Conservation (phyloP, 1,139 yeast genomes). For the Taphrina sp. region DNA sequence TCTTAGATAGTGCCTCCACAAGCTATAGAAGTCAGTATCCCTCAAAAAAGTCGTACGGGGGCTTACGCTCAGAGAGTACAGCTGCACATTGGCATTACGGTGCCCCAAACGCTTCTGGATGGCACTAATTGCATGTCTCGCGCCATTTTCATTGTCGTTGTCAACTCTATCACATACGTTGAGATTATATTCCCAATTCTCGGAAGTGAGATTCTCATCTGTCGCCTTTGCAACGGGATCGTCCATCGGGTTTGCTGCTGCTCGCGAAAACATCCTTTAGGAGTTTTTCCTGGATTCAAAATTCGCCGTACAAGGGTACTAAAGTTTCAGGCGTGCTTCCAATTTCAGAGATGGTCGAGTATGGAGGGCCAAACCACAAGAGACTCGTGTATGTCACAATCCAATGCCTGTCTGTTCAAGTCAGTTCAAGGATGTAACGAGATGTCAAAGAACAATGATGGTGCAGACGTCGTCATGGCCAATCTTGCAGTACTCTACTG, state of each 20-base stretch:
- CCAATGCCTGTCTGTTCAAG: too few species aligned
- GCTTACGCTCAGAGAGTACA: constrained; percentile 60
- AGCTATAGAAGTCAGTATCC: constrained; percentile 43
- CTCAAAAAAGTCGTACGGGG: neutral
- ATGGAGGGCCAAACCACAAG: too few species aligned
- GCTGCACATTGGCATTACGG: constrained; percentile 74
- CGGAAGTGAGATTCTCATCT: constrained; percentile 72
- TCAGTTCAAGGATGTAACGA: too few species aligned
- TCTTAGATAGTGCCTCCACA: constrained; percentile 77
- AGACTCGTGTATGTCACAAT: too few species aligned
- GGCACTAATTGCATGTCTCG: constrained; percentile 54
- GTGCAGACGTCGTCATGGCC: too few species aligned
- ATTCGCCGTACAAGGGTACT: neutral
- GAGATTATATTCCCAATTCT: constrained; percentile 79
- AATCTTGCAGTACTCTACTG: too few species aligned
- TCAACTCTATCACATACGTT: constrained; percentile 81
- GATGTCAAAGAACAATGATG: too few species aligned
- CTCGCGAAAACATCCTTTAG: constrained; percentile 25
- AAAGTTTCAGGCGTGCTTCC: too few species aligned
- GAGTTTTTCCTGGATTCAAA: neutral
- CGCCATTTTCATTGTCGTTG: constrained; percentile 63
- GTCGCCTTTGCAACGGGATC: constrained; percentile 63
- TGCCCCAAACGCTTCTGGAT: constrained; percentile 57
- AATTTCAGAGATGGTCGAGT: too few species aligned
- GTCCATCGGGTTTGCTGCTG: constrained; percentile 28